Percentiles rank a stretch among this genome's conserved stretches.
Evolutionary conservation across 768 basidiomycete species (phyloP).

Genomic region (Boletus fagicola): DNA sequence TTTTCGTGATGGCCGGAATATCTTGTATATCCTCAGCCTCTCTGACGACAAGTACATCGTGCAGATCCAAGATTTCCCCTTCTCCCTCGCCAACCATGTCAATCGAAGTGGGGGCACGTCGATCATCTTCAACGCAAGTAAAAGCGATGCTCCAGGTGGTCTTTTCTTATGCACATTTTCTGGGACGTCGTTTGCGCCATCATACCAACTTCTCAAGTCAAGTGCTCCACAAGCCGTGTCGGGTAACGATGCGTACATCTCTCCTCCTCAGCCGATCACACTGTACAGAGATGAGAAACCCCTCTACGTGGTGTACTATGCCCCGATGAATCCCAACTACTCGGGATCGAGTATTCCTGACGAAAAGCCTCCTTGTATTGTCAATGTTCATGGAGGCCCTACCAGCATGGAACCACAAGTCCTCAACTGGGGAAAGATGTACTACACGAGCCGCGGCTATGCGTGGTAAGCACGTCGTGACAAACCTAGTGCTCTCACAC

Average conservation of each 20-base stretch:
- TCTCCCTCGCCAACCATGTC: slow-evolving; percentile 29
- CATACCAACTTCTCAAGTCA: slow-evolving; percentile 24
- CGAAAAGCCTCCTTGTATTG: slow-evolving; percentile 67
- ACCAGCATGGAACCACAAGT: slow-evolving; percentile 48
- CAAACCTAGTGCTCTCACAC: neutral
- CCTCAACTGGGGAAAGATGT: slow-evolving; percentile 55
- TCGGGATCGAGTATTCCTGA: slow-evolving; percentile 42
- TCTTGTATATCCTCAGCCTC: slow-evolving; percentile 36
- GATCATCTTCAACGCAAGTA: slow-evolving; percentile 36
- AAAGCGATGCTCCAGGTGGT: slow-evolving; percentile 31
- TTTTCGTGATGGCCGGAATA: slow-evolving; percentile 32
- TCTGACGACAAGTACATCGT: slow-evolving; percentile 22
- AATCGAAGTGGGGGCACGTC: slow-evolving; percentile 20
- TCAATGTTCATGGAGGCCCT: slow-evolving; percentile 72
- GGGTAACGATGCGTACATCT: slow-evolving; percentile 36
- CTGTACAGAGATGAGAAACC: slow-evolving; percentile 38
- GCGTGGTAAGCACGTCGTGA: slow-evolving; percentile 51
- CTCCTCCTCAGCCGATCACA: slow-evolving; percentile 48
- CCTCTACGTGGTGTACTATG: slow-evolving; percentile 63
- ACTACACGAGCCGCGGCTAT: slow-evolving; percentile 69
- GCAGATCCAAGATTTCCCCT: slow-evolving; percentile 35
- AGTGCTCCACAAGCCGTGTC: slow-evolving; percentile 19
- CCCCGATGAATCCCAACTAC: slow-evolving; percentile 65
- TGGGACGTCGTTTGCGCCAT: slow-evolving; percentile 21
- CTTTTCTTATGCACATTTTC: slow-evolving; percentile 32